Evolutionary conservation across 2,329 filamentous ascomycete genomes (phyloP), one percentile per base, ranked within the genome.

Genomic region (Gremmenia infestans): DNA sequence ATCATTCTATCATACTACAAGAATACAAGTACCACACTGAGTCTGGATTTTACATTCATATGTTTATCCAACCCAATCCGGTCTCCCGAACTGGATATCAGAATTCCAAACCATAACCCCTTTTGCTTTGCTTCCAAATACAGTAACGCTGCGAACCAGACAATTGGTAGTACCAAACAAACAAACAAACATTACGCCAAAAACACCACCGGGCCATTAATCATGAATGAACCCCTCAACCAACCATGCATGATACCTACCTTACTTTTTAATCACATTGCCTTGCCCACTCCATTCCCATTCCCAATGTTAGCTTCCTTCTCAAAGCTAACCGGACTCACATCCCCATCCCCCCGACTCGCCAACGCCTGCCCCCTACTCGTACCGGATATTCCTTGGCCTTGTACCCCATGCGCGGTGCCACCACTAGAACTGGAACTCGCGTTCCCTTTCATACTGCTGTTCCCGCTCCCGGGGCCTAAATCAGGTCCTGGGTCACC

Each of bases 401-500:
- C 46, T 17, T 39, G 46, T 32, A 17, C 46, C 35, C 22, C 36
- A 37, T 52, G 40, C 23, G 12, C 23, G 28, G 55, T 59, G 2
- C 57, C 57, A n/a, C 54, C 54, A 25, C 49, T 56, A 4, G 51
- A 57, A 42, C 54, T 56, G 4, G 51, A 57, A 42, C 54, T 57
- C 6, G 58, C 58, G 49, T 60, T 63, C 1, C 55, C 60, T 39
- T 60, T 60, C 46, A 63, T 6, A 58, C 59, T 64, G 14, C 51
- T 58, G 36, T 35, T 55, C 25, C 42, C 46, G 46, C 62, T 63
- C 2, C 59, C 72, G 0, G 75, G 73, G 0, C 79, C 79, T 1
- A 82, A 72, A 59, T 82, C 80, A 2, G 79, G 79, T 0, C 79
- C 80, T 0, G 80, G 79, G 53, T 81, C 80, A 53, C 76, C 78